Base-by-base conservation (phyloP, 768 basidiomycete species). In the Naganishia vishniacii region DNA sequence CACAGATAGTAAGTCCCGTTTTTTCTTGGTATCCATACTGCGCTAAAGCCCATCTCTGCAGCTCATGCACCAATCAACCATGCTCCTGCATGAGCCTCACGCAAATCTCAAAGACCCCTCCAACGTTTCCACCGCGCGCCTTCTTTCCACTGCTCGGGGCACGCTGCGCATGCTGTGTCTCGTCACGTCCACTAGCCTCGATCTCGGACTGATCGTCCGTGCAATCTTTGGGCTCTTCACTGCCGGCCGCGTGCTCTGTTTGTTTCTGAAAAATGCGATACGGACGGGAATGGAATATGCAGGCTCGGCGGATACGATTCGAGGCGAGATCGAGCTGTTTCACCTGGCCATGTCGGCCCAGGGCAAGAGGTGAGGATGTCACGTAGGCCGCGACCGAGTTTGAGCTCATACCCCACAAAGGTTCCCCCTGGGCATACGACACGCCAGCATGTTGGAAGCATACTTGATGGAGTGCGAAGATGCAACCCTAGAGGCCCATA, bases 251-350 rank as follows among this genome's bases (percentile, higher is more conserved):
- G 56, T 61, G 25, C 48, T 67, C 28, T 48, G 62, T 15, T 20
- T 53, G 6, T 67, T 67, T 20, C 23, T 62, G 42, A 53, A 41
- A 45, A 29, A 62, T 40, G 51, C 48, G 1, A 48, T 67, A 6
- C 31, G 32, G 16, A 66, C 65, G 25, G 65, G 65, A 12, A 49
- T 45, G 37, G 26, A 41, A 11, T 47, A 51, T 40, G 65, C 48
- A 15, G 65, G 65, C 2, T 28, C 31, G 4, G 49, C 23, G 7
- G 65, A 56, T 15, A 61, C 48, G 25, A 41, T 67, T 4, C 37
- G 59, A 41, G 42, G 59, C 4, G 65, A 67, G 41, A 59, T 67
- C 41, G 65, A 67, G 47, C 45, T 67, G 29, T 67, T 67, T 28
- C 34, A 60, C n/a, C 56, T 64, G 26, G 56, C 63, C 7, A 58